A percentile compares a stretch with the other conserved stretches of the same genome.
Evolutionary conservation across 306 rosid genomes (phyloP).

Genomic region (Begonia masoniana): DNA sequence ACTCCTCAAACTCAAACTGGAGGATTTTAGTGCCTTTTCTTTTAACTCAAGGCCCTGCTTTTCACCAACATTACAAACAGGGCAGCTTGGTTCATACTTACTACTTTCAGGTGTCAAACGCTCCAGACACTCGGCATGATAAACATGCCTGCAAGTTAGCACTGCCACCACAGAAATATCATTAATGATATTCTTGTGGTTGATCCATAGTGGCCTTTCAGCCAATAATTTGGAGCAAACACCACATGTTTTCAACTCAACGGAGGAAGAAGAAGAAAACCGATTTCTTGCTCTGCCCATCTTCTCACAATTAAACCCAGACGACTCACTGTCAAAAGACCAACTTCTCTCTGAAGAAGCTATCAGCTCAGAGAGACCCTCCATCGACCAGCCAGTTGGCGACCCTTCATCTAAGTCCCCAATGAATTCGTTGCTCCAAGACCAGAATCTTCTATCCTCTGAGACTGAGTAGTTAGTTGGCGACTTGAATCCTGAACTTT

Average conservation of each 20-base stretch:
- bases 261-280: slow-evolving; percentile 38
- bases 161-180: slow-evolving; percentile 67
- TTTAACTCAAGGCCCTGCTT: slow-evolving; percentile 40
- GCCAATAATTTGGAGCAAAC: slow-evolving; percentile 48
- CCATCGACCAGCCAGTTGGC: slow-evolving; percentile 76
- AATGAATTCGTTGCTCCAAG: slow-evolving; percentile 50
- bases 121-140: slow-evolving; percentile 94
- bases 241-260: slow-evolving; percentile 28
- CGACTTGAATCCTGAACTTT: slow-evolving; percentile 42
- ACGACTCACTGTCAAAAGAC: slow-evolving; percentile 72
- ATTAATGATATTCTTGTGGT: slow-evolving; percentile 38
- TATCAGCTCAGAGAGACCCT: slow-evolving; percentile 66
- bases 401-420: slow-evolving; percentile 51
- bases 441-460: slow-evolving; percentile 47
- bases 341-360: slow-evolving; percentile 60
- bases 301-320: slow-evolving; percentile 53
- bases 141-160: slow-evolving; percentile 68
- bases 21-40: background rate
- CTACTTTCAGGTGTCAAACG: slow-evolving; percentile 54
- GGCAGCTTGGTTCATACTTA: slow-evolving; percentile 85
- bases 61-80: slow-evolving; percentile 74
- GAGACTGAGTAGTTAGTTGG: slow-evolving; percentile 34
- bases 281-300: slow-evolving; percentile 41
- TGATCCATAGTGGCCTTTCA: slow-evolving; percentile 45
- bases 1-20: background rate